A percentile compares a stretch with the other conserved stretches of the same genome.
These are phyloP conservation scores for Dendrobium catenatum DNA, from an alignment of 106 monocot genomes.

Conservation along the genomic window DNA sequence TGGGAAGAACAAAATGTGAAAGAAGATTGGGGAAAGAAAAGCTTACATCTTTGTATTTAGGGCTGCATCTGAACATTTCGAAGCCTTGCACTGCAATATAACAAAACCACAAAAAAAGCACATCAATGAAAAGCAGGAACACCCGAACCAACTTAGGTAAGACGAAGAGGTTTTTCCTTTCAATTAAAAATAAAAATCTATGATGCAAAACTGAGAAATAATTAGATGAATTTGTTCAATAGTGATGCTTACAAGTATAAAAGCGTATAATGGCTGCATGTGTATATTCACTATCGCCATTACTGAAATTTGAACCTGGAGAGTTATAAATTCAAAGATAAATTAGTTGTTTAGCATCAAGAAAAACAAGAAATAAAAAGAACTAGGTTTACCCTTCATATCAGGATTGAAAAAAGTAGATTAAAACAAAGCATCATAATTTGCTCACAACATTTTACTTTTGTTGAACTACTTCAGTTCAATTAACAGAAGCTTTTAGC, in stretches of 20 bases:
- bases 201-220: background rate
- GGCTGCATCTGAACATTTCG: conserved; percentile 55
- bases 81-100: conserved; percentile 57
- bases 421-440: background rate
- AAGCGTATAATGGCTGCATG: conserved; percentile 86
- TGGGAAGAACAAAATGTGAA: background rate
- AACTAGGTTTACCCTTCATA: background rate
- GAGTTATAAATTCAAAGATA: conserved; percentile 7
- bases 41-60: conserved; percentile 59
- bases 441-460: background rate
- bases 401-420: too few species aligned
- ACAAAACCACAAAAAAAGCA: conserved; percentile 6
- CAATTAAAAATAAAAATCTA: too few species aligned
- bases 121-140: background rate
- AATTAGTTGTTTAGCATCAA: background rate
- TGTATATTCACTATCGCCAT: conserved; percentile 40
- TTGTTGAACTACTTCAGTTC: background rate
- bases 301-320: conserved; percentile 60
- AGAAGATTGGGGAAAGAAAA: background rate
- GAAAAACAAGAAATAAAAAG: background rate
- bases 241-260: conserved; percentile 52
- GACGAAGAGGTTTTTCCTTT: background rate
- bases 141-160: background rate
- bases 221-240: background rate
- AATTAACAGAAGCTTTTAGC: too few species aligned